These are phyloP conservation scores for Elaeagnus macrophylla DNA, from an alignment of 306 rosid genomes.

Conservation along the genomic window DNA sequence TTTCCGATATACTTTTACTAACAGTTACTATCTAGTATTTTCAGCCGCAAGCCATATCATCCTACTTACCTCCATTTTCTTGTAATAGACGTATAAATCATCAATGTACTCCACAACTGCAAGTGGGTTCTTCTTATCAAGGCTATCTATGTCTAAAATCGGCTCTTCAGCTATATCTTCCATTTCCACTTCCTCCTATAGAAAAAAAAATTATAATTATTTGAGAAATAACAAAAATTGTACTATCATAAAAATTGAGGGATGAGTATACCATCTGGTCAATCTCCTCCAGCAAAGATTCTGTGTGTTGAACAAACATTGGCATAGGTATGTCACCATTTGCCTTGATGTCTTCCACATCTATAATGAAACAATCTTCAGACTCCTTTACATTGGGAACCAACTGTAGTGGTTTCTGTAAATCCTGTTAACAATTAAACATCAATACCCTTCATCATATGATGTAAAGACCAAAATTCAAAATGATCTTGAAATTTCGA, in stretches of 20 bases:
- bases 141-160: slow-evolving; percentile 33
- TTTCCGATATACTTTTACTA: too few relatives aligned
- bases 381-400: slow-evolving; percentile 20
- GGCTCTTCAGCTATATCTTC: slow-evolving; percentile 35
- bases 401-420: slow-evolving; percentile 13
- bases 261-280: slow-evolving; percentile 36
- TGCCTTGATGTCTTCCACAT: slow-evolving; percentile 26
- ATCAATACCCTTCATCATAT: too few relatives aligned
- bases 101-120: slow-evolving; percentile 45
- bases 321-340: slow-evolving; percentile 26
- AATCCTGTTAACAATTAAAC: slow-evolving; percentile 8
- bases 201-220: neutral
- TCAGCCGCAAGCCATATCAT: neutral
- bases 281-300: slow-evolving; percentile 49
- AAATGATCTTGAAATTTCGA: too few relatives aligned
- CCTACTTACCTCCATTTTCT: slow-evolving; percentile 38
- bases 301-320: slow-evolving; percentile 54
- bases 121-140: slow-evolving; percentile 25
- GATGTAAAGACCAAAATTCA: too few relatives aligned
- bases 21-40: too few relatives aligned
- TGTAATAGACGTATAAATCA: slow-evolving; percentile 34
- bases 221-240: neutral
- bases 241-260: neutral
- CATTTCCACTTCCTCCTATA: slow-evolving; percentile 45
- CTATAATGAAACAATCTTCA: slow-evolving; percentile 26